These are phyloP conservation scores for Psophocarpus tetragonolobus DNA, from an alignment of 306 rosid genomes.

Conservation along the genomic window DNA sequence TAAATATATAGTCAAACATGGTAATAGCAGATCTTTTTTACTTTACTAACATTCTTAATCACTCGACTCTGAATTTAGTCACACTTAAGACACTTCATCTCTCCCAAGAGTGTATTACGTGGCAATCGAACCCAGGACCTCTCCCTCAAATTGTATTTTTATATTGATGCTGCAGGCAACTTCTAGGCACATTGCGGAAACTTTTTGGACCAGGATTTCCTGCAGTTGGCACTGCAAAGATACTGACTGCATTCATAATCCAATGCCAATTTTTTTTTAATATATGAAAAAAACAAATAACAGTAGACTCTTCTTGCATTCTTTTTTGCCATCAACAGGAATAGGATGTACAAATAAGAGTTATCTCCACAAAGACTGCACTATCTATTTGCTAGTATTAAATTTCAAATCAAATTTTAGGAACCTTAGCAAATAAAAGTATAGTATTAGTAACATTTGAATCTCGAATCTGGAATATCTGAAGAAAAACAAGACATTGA, in stretches of 20 bases:
- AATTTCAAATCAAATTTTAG: conserved; percentile 4
- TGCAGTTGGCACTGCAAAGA: neutral
- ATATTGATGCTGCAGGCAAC: neutral
- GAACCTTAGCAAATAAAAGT: neutral
- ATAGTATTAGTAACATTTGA: neutral
- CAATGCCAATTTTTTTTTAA: neutral
- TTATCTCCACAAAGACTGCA: neutral
- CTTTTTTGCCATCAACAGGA: neutral
- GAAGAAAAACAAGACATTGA: neutral
- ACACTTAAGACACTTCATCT: too few species aligned
- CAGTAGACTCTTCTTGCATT: neutral
- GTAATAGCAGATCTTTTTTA: neutral
- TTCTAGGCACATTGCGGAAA: neutral
- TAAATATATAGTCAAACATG: neutral
- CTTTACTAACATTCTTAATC: too few species aligned
- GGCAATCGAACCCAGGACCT: too few species aligned
- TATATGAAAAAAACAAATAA: neutral
- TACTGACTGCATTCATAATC: neutral
- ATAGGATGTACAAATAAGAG: neutral
- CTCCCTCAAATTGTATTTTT: too few species aligned
- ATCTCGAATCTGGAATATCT: neutral
- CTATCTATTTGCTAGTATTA: neutral
- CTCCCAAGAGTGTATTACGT: too few species aligned
- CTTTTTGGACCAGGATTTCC: neutral
- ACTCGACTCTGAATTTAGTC: too few species aligned